These are phyloP conservation scores for Ogataea ganodermae DNA, from an alignment of 805 yeast species.

Conservation along the genomic window DNA sequence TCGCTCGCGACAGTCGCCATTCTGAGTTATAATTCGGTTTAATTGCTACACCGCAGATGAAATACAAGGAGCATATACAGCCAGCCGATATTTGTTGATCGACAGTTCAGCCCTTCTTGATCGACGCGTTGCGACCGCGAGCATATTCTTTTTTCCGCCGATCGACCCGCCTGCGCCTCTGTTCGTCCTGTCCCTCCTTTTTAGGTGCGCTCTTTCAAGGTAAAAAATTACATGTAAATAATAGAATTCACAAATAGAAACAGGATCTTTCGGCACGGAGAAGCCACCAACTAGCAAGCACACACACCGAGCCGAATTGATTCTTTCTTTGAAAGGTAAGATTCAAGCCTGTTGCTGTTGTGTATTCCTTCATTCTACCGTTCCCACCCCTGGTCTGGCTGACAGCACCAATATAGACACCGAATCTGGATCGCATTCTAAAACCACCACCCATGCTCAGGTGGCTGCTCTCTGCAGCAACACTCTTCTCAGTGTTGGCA, in stretches of 20 bases:
- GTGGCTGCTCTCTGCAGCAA: background rate
- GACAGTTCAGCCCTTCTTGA: background rate
- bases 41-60: too few species aligned
- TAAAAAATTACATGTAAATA: background rate
- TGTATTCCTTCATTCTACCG: too few species aligned
- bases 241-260: background rate
- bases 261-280: background rate
- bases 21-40: background rate
- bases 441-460: background rate
- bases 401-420: too few species aligned
- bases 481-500: slow-evolving; percentile 4
- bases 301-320: too few species aligned
- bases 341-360: too few species aligned
- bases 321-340: too few species aligned
- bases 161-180: slow-evolving; percentile 6
- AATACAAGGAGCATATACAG: too few species aligned
- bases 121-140: slow-evolving; percentile 1
- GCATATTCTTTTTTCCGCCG: too few species aligned
- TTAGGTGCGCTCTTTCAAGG: background rate
- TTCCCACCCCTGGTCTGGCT: too few species aligned
- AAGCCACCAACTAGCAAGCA: background rate
- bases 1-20: too few species aligned
- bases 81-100: background rate
- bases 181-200: background rate
- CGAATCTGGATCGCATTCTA: too few species aligned